Evolutionary conservation across 805 yeast genomes (phyloP), one percentile per base, ranked within the genome.

Genomic region (Nakazawaea populi): DNA sequence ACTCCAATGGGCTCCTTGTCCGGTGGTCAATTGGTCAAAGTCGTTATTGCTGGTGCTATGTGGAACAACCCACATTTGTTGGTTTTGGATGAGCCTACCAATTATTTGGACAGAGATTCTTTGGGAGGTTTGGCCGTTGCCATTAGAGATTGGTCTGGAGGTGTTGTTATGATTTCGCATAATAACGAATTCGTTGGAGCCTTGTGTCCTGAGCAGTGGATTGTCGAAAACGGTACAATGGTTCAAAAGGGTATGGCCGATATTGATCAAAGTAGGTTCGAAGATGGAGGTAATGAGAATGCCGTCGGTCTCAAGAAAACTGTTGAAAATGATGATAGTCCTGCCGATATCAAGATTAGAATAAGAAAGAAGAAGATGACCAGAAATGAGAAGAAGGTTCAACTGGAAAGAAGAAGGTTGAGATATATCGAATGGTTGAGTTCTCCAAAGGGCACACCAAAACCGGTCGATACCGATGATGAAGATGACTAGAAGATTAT

Each of bases 31-130:
- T 79, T 92, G 67, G 99, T 92, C 54, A 92, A 92, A 72, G 98
- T 92, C 56, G 99, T 92, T 54, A 92, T 92, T 74, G 98, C 98
- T 11, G 99, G 98, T 72, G 97, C 98, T 57, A 92, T 92, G 94
- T 92, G 99, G 99, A 92, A 94, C 73, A 94, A 92, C 67, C 99
- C 99, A 18, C 99, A 92, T 70, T 80, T 92, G 69, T 79, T 92
- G 56, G 99, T 92, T 42, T 78, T 92, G 55, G 99, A 92, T 71
- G 99, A 92, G 80, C 99, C 99, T 67, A 92, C 98, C 63, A 92
- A 92, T 74, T 92, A 94, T 76, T 77, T 92, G 72, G 99, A 92
- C 71, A 86, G 99, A 77, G 99, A 92, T 69, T 91, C 98, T 29
- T 77, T 92, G 55, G 99, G 98, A 69, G 99, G 97, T 45, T 78